Base-by-base conservation (phyloP, 2,329 filamentous ascomycete species). In the Phialocephala sp. region DNA sequence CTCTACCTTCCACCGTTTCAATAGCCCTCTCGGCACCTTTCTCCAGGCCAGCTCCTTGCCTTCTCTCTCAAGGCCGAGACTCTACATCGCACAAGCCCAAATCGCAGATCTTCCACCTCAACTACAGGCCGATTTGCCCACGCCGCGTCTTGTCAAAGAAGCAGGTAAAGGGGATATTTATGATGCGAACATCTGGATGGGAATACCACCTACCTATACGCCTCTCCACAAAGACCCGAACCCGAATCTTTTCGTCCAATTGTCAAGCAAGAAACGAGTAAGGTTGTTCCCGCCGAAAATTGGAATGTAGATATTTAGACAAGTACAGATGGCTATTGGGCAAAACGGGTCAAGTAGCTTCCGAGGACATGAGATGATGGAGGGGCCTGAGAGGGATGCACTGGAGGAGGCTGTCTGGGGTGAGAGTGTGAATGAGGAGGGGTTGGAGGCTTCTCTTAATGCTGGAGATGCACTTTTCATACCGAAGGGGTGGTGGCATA, bases 221-320 rank as follows among this genome's bases (percentile, higher is more conserved):
- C 93, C 95, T 3, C 81, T 97, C 2, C 95, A 99, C 78, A 87
- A 91, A 62, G 95, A 99, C 74, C 95, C 95, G 0, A 98, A 98
- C 73, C 93, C 93, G 0, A 99, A 99, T 75, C 73, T 97, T 0
- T 97, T 98, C 76, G 87, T 92, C 55, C 95, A 99, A 78, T 78
- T 98, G 14, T 87, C 87, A 18, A 88, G 92, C 4, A 78, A 75
- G 60, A 99, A 99, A 78, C 76, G 80, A 0, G 81, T 97, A 18
- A 84, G 93, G n/a, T 76, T 97, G 14, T 82, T 94, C 65, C 79
- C 83, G 4, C 93, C 93, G 0, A 74, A 78, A 0, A 74, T 81
- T 2, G 95, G 95, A 0, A 80, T 85, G 56, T 77, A 73, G 0
- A 76, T 97, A 1, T 97, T 93, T 76, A 81, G 76, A 11, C 62